Evolutionary conservation across 768 basidiomycete genomes (phyloP).

Genomic region (Gloeophyllum trabeum): DNA sequence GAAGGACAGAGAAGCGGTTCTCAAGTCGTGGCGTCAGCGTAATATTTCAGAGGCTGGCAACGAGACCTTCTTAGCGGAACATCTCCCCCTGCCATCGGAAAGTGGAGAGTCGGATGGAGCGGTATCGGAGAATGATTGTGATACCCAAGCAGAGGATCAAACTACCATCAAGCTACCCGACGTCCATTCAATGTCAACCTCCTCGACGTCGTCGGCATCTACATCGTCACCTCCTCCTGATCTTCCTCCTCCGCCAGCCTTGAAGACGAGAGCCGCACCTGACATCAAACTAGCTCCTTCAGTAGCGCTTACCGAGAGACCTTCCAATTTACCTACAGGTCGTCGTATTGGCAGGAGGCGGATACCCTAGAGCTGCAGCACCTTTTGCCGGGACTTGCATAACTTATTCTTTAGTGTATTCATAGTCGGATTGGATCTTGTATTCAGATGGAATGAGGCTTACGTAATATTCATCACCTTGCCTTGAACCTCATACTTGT

Average conservation of each 20-base stretch:
- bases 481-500: slow-evolving; percentile 2
- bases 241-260: neutral
- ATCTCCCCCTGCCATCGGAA: slow-evolving; percentile 22
- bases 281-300: too few relatives aligned
- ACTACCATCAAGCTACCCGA: slow-evolving; percentile 9
- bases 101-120: slow-evolving; percentile 6
- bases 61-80: slow-evolving; percentile 27
- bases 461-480: neutral
- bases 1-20: slow-evolving; percentile 43
- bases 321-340: too few relatives aligned
- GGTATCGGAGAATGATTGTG: slow-evolving; percentile 1
- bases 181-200: slow-evolving; percentile 21
- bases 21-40: slow-evolving; percentile 38
- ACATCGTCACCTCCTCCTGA: slow-evolving; percentile 5
- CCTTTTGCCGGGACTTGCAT: too few relatives aligned
- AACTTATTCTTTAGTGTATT: too few relatives aligned
- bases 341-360: too few relatives aligned
- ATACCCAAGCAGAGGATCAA: slow-evolving; percentile 3
- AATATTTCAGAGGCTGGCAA: slow-evolving; percentile 16
- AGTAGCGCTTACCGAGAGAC: too few relatives aligned
- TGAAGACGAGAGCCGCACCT: too few relatives aligned
- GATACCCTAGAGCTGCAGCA: too few relatives aligned
- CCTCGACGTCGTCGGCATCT: slow-evolving; percentile 27
- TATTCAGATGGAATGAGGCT: slow-evolving; percentile 2
- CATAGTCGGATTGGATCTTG: too few relatives aligned